A percentile compares a stretch with the other conserved stretches of the same genome.
These are phyloP conservation scores for grape (Vitis vinifera) DNA, from an alignment of 164 flowering plant species.

Conservation along the genomic window ASM3070453v1 NC_081816.1:1113001-1113500, in stretches of 20 bases:
- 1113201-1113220: slow-evolving; percentile 27
- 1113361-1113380: slow-evolving; percentile 82
- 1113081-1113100: slow-evolving; percentile 84
- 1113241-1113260: slow-evolving; percentile 59
- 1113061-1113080: slow-evolving; percentile 67
- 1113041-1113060: slow-evolving; percentile 87
- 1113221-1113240: slow-evolving; percentile 44
- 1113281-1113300: slow-evolving; percentile 60
- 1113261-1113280: slow-evolving; percentile 56
- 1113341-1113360: slow-evolving; percentile 96
- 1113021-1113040: background rate
- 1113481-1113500: slow-evolving; percentile 75
- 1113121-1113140: slow-evolving; percentile 82
- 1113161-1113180: slow-evolving; percentile 62
- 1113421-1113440: slow-evolving; percentile 85
- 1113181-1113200: slow-evolving; percentile 26
- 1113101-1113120: slow-evolving; percentile 71
- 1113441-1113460: slow-evolving; percentile 77
- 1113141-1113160: slow-evolving; percentile 82
- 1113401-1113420: slow-evolving; percentile 59
- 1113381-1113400: slow-evolving; percentile 58
- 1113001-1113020: background rate
- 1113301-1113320: slow-evolving; percentile 55
- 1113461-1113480: slow-evolving; percentile 75
- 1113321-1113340: slow-evolving; percentile 60